Conservation (phyloP, 305 asterid genomes). For the Rubia tinctorum region DNA sequence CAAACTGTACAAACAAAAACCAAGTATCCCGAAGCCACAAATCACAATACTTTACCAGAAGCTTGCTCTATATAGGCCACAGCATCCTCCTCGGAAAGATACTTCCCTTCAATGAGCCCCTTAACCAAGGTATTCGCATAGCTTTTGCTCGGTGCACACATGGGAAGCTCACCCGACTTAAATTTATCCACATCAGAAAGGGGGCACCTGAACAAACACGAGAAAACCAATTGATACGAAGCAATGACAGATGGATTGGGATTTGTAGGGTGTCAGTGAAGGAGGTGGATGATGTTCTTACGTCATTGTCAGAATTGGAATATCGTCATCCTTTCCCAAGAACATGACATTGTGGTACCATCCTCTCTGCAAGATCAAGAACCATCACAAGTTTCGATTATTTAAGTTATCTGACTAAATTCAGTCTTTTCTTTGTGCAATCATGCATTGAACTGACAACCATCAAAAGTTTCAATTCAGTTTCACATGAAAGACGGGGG, state of each 20-base stretch:
- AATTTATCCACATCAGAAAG: slow-evolving; percentile 48
- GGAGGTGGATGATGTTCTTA: slow-evolving; percentile 30
- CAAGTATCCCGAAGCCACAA: background rate
- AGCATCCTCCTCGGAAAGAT: slow-evolving; percentile 71
- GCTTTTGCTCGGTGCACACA: slow-evolving; percentile 60
- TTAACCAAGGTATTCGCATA: slow-evolving; percentile 59
- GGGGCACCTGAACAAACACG: slow-evolving; percentile 52
- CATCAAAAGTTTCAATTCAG: background rate
- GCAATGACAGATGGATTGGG: background rate
- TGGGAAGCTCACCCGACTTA: slow-evolving; percentile 49
- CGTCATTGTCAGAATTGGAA: slow-evolving; percentile 94
- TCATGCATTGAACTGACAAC: background rate
- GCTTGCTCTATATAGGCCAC: slow-evolving; percentile 65
- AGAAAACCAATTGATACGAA: slow-evolving; percentile 3
- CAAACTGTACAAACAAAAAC: background rate
- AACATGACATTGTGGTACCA: slow-evolving; percentile 86
- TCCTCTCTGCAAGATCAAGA: slow-evolving; percentile 47
- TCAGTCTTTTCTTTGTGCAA: background rate
- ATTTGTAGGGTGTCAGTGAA: background rate
- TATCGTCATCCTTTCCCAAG: slow-evolving; percentile 67
- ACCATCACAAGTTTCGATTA: background rate
- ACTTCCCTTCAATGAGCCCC: slow-evolving; percentile 84
- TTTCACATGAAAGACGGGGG: too few relatives aligned
- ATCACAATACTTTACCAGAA: slow-evolving; percentile 49
- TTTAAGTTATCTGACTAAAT: too few relatives aligned